A percentile compares a stretch with the other conserved stretches of the same genome.
These are phyloP conservation scores for Holtermannia corniformis DNA, from an alignment of 768 basidiomycete genomes.

Conservation along the genomic window DNA sequence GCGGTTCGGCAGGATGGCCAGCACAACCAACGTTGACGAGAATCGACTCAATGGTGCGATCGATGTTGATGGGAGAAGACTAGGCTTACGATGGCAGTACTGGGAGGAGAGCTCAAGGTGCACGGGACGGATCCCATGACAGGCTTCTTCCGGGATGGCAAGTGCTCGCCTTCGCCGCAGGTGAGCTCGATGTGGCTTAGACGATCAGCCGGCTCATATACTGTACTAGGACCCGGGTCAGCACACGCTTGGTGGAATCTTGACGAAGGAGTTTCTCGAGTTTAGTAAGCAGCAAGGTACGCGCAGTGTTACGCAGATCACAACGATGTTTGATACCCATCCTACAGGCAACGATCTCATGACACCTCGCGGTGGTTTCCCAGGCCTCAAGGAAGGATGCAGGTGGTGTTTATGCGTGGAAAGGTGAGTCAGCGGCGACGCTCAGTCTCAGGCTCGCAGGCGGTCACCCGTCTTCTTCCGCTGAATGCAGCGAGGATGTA, in stretches of 20 bases:
- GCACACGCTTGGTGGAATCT: slow-evolving; percentile 35
- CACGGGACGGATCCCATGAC: slow-evolving; percentile 2
- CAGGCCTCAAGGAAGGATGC: slow-evolving; percentile 38
- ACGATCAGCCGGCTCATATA: slow-evolving; percentile 4
- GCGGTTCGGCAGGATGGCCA: neutral
- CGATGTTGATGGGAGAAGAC: neutral
- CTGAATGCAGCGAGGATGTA: no score
- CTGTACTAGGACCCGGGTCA: slow-evolving; percentile 33
- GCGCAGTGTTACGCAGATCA: no score
- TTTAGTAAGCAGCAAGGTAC: slow-evolving; percentile 33
- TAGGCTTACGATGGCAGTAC: neutral
- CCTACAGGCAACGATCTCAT: slow-evolving; percentile 36
- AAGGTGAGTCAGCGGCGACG: slow-evolving; percentile 12
- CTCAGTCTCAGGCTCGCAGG: neutral
- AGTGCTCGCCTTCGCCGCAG: slow-evolving; percentile 17
- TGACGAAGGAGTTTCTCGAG: slow-evolving; percentile 35
- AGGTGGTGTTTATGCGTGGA: slow-evolving; percentile 40
- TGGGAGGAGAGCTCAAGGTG: neutral
- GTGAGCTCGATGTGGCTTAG: neutral
- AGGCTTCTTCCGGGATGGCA: slow-evolving; percentile 29
- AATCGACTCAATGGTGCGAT: neutral
- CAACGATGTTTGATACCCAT: no score
- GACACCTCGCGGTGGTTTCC: slow-evolving; percentile 26
- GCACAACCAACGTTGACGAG: neutral
- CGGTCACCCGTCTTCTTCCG: neutral